A percentile compares a stretch with the other conserved stretches of the same genome.
These are phyloP conservation scores for Fusarium fracticaudum DNA, from an alignment of 2,329 filamentous ascomycete species.

Conservation along the genomic window DNA sequence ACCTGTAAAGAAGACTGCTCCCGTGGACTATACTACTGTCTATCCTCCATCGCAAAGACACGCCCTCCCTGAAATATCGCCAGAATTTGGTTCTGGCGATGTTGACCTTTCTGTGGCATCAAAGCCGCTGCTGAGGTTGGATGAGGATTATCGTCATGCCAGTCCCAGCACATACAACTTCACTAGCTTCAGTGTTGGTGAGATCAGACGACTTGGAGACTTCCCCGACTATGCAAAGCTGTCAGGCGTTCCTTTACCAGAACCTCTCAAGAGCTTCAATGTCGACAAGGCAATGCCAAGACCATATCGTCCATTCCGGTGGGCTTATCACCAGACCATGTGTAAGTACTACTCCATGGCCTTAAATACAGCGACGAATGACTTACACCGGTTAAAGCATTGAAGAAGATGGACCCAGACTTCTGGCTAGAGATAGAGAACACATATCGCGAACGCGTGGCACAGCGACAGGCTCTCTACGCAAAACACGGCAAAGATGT, in stretches of 20 bases:
- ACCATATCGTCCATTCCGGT: slow-evolving; percentile 83
- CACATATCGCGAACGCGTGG: slow-evolving; percentile 74
- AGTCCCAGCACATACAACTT: slow-evolving; percentile 61
- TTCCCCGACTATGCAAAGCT: slow-evolving; percentile 83
- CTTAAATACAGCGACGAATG: no score
- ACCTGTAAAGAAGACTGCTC: slow-evolving; percentile 21
- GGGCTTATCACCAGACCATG: slow-evolving; percentile 92
- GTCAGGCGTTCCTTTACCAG: slow-evolving; percentile 77
- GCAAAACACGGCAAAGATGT: slow-evolving; percentile 70
- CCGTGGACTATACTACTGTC: slow-evolving; percentile 38
- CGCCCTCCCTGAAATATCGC: slow-evolving; percentile 17
- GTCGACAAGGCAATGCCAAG: slow-evolving; percentile 74
- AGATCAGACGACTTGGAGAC: slow-evolving; percentile 75
- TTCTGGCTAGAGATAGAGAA: slow-evolving; percentile 92
- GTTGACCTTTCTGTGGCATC: slow-evolving; percentile 21
- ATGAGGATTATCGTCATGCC: slow-evolving; percentile 48
- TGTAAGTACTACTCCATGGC: slow-evolving; percentile 58
- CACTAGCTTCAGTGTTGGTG: slow-evolving; percentile 75
- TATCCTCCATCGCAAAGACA: slow-evolving; percentile 43
- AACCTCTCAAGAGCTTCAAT: slow-evolving; percentile 71
- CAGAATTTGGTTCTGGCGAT: not conserved
- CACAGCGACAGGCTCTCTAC: slow-evolving; percentile 73
- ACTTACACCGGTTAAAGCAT: slow-evolving; percentile 62
- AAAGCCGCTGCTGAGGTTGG: slow-evolving; percentile 45
- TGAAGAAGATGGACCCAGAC: slow-evolving; percentile 80